Percentiles rank a stretch among this genome's conserved stretches.
phyloP scores from a whole-genome alignment of 305 asterid species.

The Rubia occidens region DNA sequence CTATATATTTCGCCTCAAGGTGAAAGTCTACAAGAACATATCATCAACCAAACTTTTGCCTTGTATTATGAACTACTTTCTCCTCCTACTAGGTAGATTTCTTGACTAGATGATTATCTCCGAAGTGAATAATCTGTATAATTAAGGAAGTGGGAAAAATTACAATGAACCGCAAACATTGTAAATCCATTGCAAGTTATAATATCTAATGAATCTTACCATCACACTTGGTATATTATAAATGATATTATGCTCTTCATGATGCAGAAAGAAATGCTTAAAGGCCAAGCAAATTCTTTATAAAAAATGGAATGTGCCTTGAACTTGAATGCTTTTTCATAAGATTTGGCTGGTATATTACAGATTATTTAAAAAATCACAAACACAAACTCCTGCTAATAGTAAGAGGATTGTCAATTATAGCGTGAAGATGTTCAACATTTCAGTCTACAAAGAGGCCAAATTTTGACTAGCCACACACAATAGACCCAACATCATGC shows the following conservation, averaged over 20 bases:
- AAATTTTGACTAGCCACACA: background rate
- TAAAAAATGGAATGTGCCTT: background rate
- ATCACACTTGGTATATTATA: background rate
- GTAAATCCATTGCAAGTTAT: background rate
- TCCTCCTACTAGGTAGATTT: constrained; percentile 27
- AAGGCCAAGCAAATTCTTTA: background rate
- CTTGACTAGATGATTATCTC: constrained; percentile 14
- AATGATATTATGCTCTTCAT: background rate
- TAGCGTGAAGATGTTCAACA: background rate
- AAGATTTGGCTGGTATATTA: background rate
- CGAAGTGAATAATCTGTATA: constrained; percentile 17
- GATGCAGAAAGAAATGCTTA: background rate
- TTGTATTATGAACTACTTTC: background rate
- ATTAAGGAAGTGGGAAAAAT: background rate
- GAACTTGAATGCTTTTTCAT: background rate
- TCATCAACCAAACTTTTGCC: constrained; percentile 18
- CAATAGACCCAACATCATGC: background rate
- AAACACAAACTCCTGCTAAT: background rate
- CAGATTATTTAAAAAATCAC: background rate
- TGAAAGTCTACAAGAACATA: constrained; percentile 25
- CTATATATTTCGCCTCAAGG: constrained; percentile 21
- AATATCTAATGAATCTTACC: background rate
- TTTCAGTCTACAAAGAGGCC: background rate
- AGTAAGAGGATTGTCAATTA: background rate
- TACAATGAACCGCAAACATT: background rate